A percentile compares a stretch with the other conserved stretches of the same genome.
These are phyloP conservation scores for Sporisorium scitamineum DNA, from an alignment of 1,284 basidiomycete genomes.

Conservation along the genomic window DNA sequence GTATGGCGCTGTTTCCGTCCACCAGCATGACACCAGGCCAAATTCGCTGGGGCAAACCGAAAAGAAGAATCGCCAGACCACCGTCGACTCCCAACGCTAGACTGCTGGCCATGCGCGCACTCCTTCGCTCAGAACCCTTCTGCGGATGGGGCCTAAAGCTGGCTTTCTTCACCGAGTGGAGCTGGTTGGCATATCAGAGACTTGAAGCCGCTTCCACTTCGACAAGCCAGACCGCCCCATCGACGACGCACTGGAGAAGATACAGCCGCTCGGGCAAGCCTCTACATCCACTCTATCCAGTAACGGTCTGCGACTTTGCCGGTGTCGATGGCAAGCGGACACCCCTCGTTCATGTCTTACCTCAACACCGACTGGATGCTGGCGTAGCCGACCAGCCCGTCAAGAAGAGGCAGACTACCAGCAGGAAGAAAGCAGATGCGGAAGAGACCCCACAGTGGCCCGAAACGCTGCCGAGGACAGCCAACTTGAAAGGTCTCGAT, in stretches of 20 bases:
- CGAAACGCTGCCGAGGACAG: slow-evolving; percentile 27
- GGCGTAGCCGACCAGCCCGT: slow-evolving; percentile 29
- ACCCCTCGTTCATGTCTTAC: slow-evolving; percentile 14
- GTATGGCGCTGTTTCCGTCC: slow-evolving; percentile 51
- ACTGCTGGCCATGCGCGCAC: slow-evolving; percentile 64
- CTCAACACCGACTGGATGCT: slow-evolving; percentile 25
- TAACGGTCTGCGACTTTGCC: slow-evolving; percentile 56
- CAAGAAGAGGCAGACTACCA: slow-evolving; percentile 25
- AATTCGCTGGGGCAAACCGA: slow-evolving; percentile 31
- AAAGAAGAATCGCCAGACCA: slow-evolving; percentile 23
- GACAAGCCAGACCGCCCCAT: not conserved
- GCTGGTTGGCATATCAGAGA: slow-evolving; percentile 41
- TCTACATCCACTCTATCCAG: slow-evolving; percentile 42
- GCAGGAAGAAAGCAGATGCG: slow-evolving; percentile 14
- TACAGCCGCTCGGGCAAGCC: slow-evolving; percentile 42
- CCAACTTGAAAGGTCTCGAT: slow-evolving; percentile 42
- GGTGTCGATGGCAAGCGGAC: slow-evolving; percentile 57
- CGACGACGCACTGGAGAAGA: not conserved
- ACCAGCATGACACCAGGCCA: slow-evolving; percentile 38
- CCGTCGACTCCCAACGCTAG: slow-evolving; percentile 57
- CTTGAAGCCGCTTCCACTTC: slow-evolving; percentile 8
- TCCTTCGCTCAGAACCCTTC: slow-evolving; percentile 65
- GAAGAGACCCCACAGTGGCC: slow-evolving; percentile 23
- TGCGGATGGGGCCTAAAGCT: slow-evolving; percentile 62
- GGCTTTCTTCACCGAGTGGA: slow-evolving; percentile 64